These are phyloP conservation scores for Marasmius sp. DNA, from an alignment of 1,284 basidiomycete genomes.

Conservation along the genomic window DNA sequence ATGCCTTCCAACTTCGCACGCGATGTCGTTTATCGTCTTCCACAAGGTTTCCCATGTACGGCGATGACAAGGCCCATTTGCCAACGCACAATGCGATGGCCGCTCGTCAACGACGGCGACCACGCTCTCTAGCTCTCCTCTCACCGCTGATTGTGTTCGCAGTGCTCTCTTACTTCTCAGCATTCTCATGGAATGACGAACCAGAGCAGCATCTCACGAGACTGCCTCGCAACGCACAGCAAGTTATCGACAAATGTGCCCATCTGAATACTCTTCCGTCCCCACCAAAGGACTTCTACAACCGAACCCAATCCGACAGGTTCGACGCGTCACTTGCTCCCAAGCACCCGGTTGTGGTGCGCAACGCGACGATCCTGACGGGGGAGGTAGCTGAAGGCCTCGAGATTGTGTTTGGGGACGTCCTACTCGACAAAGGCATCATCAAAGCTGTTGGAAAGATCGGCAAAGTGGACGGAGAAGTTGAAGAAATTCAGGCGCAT, in stretches of 20 bases:
- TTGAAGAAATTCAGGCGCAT: slow-evolving; percentile 39
- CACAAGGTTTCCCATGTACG: slow-evolving; percentile 3
- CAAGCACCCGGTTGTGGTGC: slow-evolving; percentile 58
- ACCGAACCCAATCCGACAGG: slow-evolving; percentile 62
- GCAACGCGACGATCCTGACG: slow-evolving; percentile 83
- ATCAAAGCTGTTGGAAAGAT: slow-evolving; percentile 43
- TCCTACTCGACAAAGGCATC: slow-evolving; percentile 55
- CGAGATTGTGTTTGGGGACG: slow-evolving; percentile 60
- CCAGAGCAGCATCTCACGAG: neutral
- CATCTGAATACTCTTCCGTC: slow-evolving; percentile 37
- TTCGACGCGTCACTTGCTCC: slow-evolving; percentile 58
- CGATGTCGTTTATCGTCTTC: neutral
- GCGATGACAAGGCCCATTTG: neutral
- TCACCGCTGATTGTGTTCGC: neutral
- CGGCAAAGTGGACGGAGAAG: slow-evolving; percentile 12
- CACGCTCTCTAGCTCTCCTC: neutral
- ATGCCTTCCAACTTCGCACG: neutral
- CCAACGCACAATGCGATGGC: slow-evolving; percentile 5
- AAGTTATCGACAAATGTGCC: slow-evolving; percentile 28
- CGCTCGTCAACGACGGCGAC: neutral
- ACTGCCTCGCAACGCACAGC: slow-evolving; percentile 33
- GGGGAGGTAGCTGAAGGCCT: slow-evolving; percentile 55
- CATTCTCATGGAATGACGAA: neutral
- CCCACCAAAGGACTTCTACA: slow-evolving; percentile 44
- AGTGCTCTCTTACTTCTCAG: neutral